Evolutionary conservation across 1,284 basidiomycete genomes (phyloP).

Genomic region (Leccinum ambiguum): DNA sequence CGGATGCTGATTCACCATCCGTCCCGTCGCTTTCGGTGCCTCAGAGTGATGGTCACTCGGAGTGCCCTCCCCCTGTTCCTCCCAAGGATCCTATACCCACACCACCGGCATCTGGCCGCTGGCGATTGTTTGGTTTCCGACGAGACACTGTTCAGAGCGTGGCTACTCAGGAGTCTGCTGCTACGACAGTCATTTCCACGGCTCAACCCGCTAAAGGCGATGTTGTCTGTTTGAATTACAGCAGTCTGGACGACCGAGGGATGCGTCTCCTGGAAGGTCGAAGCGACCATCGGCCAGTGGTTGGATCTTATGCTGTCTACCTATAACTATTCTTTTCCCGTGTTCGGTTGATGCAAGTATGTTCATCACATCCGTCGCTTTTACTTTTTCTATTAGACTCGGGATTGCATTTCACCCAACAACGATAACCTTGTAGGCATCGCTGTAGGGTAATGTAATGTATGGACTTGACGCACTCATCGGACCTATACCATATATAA

Average conservation of each 20-base stretch:
- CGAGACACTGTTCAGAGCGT: conserved; percentile 33
- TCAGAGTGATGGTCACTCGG: conserved; percentile 19
- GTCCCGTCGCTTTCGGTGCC: conserved; percentile 9
- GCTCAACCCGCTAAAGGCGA: conserved; percentile 53
- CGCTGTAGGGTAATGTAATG: conserved; percentile 21
- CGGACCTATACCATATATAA: conserved; percentile 8
- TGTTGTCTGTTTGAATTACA: conserved; percentile 66
- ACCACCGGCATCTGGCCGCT: conserved; percentile 39
- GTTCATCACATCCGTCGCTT: conserved; percentile 13
- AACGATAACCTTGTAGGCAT: conserved; percentile 20
- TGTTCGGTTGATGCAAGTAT: conserved; percentile 11
- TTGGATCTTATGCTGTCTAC: conserved; percentile 70
- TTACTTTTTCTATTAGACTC: conserved; percentile 5
- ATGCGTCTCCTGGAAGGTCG: conserved; percentile 78
- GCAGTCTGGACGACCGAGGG: conserved; percentile 71
- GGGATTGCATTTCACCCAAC: conserved; percentile 7
- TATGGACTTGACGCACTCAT: conserved; percentile 13
- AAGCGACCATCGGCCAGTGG: conserved; percentile 78
- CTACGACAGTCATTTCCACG: conserved; percentile 20
- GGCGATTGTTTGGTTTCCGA: conserved; percentile 61
- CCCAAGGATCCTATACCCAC: conserved; percentile 34
- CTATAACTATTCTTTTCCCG: conserved; percentile 32
- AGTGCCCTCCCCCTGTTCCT: conserved; percentile 27
- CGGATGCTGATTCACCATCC: conserved; percentile 10
- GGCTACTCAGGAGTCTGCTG: conserved; percentile 30